Conservation (phyloP, 371 early-diverging fungal species). For the Syncephalastrum monosporum region DNA sequence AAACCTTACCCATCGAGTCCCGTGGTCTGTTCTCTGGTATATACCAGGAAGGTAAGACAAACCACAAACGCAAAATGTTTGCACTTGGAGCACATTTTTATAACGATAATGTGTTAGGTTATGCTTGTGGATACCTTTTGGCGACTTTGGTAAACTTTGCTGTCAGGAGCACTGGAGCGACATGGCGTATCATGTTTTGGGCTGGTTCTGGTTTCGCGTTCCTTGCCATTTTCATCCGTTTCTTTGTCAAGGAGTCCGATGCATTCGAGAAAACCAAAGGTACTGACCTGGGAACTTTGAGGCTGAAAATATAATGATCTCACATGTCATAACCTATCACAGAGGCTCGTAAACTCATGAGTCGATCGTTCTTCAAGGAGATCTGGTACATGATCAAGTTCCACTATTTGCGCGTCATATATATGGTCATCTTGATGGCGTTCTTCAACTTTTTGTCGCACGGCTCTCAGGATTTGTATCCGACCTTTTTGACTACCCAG, state of each 20-base stretch:
- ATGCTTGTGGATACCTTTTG: conserved; percentile 62
- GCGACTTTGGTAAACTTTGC: conserved; percentile 58
- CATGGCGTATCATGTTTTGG: conserved; percentile 72
- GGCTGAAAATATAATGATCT: no score
- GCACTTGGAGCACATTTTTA: background rate
- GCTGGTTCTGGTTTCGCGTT: conserved; percentile 59
- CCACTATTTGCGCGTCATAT: conserved; percentile 54
- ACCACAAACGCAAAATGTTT: background rate
- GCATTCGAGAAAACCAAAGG: conserved; percentile 42
- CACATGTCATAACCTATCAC: no score
- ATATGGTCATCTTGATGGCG: conserved; percentile 56
- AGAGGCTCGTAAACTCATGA: conserved; percentile 23
- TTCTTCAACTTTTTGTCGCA: conserved; percentile 64
- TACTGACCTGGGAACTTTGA: no score
- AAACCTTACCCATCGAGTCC: conserved; percentile 59
- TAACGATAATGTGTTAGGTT: conserved; percentile 20
- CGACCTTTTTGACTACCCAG: conserved; percentile 58
- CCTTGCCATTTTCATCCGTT: conserved; percentile 52
- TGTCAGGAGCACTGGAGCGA: conserved; percentile 34
- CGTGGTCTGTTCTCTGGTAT: conserved; percentile 72
- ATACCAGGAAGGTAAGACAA: conserved; percentile 51
- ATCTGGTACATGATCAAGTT: conserved; percentile 38
- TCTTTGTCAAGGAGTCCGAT: conserved; percentile 62
- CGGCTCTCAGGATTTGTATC: conserved; percentile 68
- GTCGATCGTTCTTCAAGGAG: conserved; percentile 32